Percentiles rank a stretch among this genome's conserved stretches.
Conservation (phyloP, 2,329 filamentous ascomycete genomes). For the Fusarium aywerte region DNA sequence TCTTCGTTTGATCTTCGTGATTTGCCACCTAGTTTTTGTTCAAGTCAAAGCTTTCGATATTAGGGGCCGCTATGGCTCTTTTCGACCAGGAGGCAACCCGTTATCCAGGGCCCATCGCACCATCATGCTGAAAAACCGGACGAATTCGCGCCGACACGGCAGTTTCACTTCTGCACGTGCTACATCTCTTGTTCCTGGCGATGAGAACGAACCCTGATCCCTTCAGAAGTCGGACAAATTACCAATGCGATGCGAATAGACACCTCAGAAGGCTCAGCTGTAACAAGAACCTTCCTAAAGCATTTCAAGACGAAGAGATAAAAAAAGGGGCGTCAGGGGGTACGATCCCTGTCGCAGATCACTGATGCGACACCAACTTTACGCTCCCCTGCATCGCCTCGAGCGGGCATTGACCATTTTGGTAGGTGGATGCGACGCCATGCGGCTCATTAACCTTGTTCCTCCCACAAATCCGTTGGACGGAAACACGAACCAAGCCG, state of each 20-base stretch:
- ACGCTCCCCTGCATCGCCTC: constrained; percentile 3
- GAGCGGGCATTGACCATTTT: not conserved
- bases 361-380: not conserved
- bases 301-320: not conserved
- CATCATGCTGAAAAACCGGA: not conserved
- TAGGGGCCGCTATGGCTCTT: not conserved
- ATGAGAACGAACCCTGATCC: not conserved
- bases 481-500: not conserved
- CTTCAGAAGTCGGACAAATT: not conserved
- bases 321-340: not conserved
- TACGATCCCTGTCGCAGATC: not conserved
- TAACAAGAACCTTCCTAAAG: not conserved
- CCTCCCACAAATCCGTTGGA: not conserved
- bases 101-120: not conserved
- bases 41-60: not conserved
- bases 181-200: not conserved
- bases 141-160: not conserved
- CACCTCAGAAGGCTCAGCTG: no score
- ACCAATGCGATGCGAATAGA: not conserved
- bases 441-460: constrained; percentile 6
- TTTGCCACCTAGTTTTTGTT: not conserved
- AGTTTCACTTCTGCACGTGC: not conserved
- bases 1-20: not conserved
- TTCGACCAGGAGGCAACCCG: not conserved
- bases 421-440: constrained; percentile 8